These are phyloP conservation scores for Ensete glaucum DNA, from an alignment of 176 grass and related monocot genomes.

Conservation along the genomic window DNA sequence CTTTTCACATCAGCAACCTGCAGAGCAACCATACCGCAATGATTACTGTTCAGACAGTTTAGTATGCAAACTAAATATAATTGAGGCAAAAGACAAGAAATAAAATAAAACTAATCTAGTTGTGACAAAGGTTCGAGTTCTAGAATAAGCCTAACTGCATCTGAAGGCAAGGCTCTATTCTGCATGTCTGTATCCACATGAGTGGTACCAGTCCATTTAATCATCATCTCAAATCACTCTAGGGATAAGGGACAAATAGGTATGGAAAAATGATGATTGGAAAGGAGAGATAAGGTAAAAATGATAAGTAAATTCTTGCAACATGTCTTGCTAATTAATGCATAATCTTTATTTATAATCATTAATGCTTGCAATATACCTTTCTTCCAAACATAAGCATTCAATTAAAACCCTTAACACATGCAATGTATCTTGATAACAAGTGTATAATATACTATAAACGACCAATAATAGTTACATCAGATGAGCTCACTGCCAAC, in stretches of 20 bases:
- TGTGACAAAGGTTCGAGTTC: not conserved
- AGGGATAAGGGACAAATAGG: not conserved
- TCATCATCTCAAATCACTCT: not conserved
- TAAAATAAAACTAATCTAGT: not conserved
- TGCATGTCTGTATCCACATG: not conserved
- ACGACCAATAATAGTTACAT: not conserved
- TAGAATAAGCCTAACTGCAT: not conserved
- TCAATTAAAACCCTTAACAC: not conserved
- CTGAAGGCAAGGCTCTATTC: no score
- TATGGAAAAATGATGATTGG: not conserved
- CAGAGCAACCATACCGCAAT: constrained; percentile 8
- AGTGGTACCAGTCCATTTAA: not conserved
- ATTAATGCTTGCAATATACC: no score
- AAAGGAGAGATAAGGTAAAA: no score
- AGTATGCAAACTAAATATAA: not conserved
- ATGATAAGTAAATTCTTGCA: no score
- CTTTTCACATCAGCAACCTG: constrained; percentile 72
- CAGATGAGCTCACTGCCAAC: not conserved
- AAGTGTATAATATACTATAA: not conserved
- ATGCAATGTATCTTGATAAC: not conserved
- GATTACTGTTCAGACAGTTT: not conserved
- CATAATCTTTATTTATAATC: no score
- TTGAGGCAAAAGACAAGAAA: not conserved
- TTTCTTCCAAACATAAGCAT: not conserved
- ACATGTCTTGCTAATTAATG: no score